Evolutionary conservation across 1,139 yeast genomes (phyloP).

Genomic region (Arxiozyma telluris): DNA sequence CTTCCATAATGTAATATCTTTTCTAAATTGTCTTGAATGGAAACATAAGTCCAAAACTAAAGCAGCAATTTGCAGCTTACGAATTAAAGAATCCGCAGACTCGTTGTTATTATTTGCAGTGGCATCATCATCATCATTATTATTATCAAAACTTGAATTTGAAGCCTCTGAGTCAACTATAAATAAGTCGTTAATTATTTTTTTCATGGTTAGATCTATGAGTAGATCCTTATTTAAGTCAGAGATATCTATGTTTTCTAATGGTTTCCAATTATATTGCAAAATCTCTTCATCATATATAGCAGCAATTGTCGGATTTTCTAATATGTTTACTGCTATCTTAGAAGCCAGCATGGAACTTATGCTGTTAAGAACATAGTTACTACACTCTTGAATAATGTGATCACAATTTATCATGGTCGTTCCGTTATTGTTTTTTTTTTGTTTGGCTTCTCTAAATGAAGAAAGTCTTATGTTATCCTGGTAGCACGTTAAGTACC

Average conservation of each 20-base stretch:
- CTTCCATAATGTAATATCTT: slow-evolving; percentile 13
- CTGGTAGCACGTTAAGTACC: background rate
- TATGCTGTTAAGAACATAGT: background rate
- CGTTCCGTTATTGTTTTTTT: background rate
- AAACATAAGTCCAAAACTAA: slow-evolving; percentile 17
- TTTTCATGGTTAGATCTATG: slow-evolving; percentile 12
- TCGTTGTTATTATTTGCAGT: background rate
- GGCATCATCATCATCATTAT: background rate
- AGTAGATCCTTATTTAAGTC: slow-evolving; percentile 11
- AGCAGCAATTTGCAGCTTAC: slow-evolving; percentile 11
- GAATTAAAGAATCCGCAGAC: background rate
- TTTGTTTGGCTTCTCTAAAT: background rate
- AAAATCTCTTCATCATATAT: slow-evolving; percentile 6
- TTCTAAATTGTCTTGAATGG: slow-evolving; percentile 14
- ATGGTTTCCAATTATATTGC: slow-evolving; percentile 11
- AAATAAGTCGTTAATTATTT: slow-evolving; percentile 12
- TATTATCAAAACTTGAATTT: no score
- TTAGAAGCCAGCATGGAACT: background rate
- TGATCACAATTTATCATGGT: background rate
- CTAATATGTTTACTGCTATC: background rate
- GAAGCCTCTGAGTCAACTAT: slow-evolving; percentile 5
- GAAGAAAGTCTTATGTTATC: no score
- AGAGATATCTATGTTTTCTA: background rate
- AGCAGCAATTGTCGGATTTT: slow-evolving; percentile 3
- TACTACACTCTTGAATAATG: slow-evolving; percentile 1